Evolutionary conservation across 2,329 filamentous ascomycete genomes (phyloP), one percentile per base, ranked within the genome.

Genomic region (Stachybotrys echinatus): DNA sequence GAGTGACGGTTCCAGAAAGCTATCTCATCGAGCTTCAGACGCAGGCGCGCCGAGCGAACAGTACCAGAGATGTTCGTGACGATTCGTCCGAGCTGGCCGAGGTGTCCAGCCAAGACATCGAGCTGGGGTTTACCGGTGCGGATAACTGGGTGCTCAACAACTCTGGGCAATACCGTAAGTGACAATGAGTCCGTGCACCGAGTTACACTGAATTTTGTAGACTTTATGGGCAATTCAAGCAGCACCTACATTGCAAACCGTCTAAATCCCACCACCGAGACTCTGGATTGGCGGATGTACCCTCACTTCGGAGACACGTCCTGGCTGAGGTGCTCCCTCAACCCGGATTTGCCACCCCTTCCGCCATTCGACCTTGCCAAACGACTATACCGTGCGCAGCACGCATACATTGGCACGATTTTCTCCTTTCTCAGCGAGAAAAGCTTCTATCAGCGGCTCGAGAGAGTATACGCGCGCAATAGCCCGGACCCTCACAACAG

Each of bases 401-500:
- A 80, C 58, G 69, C 70, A 31, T 81, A 79, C 49, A 80, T 81
- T 18, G 78, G 78, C 12, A 80, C 77, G 14, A 81, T 81, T 10
- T 81, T 81, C 52, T 73, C 74, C 12, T 75, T 81, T 42, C 74
- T 75, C 3, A 55, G 54, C 1, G 58, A 65, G 4, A 60, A 69
- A 17, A 34, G 44, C 39, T 80, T 80, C 48, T 75, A 79, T 51
- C 56, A 62, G 34, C 65, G 73, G 22, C 64, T 81, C 1, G 53
- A 66, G 14, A 59, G 67, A 23, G 72, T 74, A 4, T 79, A 80
- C 49, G 62, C 64, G 8, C 65, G 68, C 2, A 63, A 66, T 34
- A 34, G 27, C 2, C 70, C 70, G 0, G 68, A 77, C 43, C 62
- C 72, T 2, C 56, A 64, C 0, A 72, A 77, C 46, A 65, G 65